Evolutionary conservation across 176 grass and related monocot genomes (phyloP).

Genomic region (Oryza punctata): DNA sequence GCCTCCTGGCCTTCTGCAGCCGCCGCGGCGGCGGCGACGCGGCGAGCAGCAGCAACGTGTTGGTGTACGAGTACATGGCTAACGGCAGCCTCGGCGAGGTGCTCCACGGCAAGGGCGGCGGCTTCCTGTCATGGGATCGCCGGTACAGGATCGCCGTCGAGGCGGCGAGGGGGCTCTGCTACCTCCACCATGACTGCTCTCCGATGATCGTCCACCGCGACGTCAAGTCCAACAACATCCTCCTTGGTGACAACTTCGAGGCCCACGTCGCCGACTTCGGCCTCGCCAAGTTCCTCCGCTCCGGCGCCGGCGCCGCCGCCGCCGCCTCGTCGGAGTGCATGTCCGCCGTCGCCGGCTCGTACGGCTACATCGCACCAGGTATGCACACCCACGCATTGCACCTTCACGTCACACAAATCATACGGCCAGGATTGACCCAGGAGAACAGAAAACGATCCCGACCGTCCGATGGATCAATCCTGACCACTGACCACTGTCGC

Average conservation of each 20-base stretch:
- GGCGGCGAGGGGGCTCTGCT: constrained; percentile 89
- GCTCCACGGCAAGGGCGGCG: constrained; percentile 77
- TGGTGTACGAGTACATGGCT: constrained; percentile 98
- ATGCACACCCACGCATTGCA: not conserved
- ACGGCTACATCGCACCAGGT: constrained; percentile 98
- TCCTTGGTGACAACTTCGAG: constrained; percentile 68
- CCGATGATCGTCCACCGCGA: constrained; percentile 94
- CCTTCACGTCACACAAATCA: not conserved
- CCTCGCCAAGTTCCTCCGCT: constrained; percentile 85
- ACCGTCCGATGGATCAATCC: not conserved
- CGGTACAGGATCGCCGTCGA: constrained; percentile 77
- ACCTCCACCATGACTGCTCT: constrained; percentile 90
- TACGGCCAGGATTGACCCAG: not conserved
- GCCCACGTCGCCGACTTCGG: constrained; percentile 97
- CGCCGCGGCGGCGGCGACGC: not conserved
- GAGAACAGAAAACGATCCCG: too few species aligned
- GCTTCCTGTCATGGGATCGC: constrained; percentile 62
- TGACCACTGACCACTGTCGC: constrained; percentile 1
- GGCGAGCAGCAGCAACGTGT: constrained; percentile 43
- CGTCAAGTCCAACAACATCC: constrained; percentile 99
- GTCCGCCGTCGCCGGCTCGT: constrained; percentile 95
- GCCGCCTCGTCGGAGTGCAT: constrained; percentile 68
- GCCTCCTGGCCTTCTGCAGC: constrained; percentile 76
- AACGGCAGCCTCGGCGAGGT: constrained; percentile 74
- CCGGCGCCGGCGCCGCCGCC: constrained; percentile 24